Conservation (phyloP, 805 yeast genomes). For the Blastobotrys parvus region DNA sequence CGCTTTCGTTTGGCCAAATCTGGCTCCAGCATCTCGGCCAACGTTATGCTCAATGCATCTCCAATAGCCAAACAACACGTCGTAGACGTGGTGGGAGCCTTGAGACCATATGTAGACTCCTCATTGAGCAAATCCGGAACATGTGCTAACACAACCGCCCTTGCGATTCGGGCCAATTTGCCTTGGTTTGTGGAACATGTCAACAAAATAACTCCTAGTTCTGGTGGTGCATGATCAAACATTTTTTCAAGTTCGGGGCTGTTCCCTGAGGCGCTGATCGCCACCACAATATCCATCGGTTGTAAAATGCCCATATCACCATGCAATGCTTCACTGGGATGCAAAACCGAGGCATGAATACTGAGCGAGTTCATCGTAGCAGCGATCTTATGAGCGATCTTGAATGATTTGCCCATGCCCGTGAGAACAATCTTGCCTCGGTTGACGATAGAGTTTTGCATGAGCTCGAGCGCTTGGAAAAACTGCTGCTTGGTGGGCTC, state of each 20-base stretch:
- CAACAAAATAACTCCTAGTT: slow-evolving; percentile 49
- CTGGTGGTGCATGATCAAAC: slow-evolving; percentile 47
- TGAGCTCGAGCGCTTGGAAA: slow-evolving; percentile 23
- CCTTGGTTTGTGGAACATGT: slow-evolving; percentile 55
- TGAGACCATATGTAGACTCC: slow-evolving; percentile 59
- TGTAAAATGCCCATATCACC: slow-evolving; percentile 76
- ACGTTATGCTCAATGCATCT: slow-evolving; percentile 69
- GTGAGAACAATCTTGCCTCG: slow-evolving; percentile 67
- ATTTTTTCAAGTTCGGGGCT: slow-evolving; percentile 63
- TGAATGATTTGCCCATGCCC: slow-evolving; percentile 81
- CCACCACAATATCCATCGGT: slow-evolving; percentile 46
- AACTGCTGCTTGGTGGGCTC: slow-evolving; percentile 22
- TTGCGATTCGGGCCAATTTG: slow-evolving; percentile 40
- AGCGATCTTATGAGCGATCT: slow-evolving; percentile 67
- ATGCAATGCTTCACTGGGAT: slow-evolving; percentile 83
- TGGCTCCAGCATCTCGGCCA: slow-evolving; percentile 55
- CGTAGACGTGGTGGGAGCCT: slow-evolving; percentile 84
- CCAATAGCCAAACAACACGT: slow-evolving; percentile 67
- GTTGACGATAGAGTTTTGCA: slow-evolving; percentile 31
- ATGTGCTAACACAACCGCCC: slow-evolving; percentile 53
- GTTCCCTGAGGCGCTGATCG: slow-evolving; percentile 74
- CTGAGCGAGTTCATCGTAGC: slow-evolving; percentile 80
- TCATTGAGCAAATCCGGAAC: slow-evolving; percentile 53
- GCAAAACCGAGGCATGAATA: slow-evolving; percentile 56
- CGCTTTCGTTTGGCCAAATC: slow-evolving; percentile 46